Conservation (phyloP, 192 early-diverging fungal genomes). For the Thoreauomyces humboldtii region DNA sequence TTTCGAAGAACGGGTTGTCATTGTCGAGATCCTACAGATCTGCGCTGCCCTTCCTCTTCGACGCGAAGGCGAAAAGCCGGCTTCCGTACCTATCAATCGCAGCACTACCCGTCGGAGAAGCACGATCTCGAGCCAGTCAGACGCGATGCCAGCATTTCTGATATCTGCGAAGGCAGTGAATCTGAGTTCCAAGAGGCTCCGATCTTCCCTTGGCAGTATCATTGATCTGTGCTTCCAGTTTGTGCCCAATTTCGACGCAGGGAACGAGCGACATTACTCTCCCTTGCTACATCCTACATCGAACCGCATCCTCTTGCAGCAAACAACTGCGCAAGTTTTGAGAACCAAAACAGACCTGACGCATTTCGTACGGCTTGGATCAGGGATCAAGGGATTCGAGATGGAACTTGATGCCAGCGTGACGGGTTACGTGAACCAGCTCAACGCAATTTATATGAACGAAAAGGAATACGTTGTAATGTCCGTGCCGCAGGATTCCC, state of each 20-base stretch:
- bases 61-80: background rate
- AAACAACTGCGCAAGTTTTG: constrained; percentile 39
- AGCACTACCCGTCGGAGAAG: background rate
- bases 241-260: constrained; percentile 44
- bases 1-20: constrained; percentile 51
- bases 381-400: constrained; percentile 68
- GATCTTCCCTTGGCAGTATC: constrained; percentile 53
- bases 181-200: constrained; percentile 60
- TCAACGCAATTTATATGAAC: constrained; percentile 60
- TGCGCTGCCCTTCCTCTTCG: constrained; percentile 64
- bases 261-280: constrained; percentile 27
- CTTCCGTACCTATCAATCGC: background rate
- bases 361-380: constrained; percentile 48
- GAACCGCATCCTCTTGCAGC: constrained; percentile 36
- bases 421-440: constrained; percentile 61
- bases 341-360: constrained; percentile 19
- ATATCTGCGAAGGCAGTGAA: constrained; percentile 56
- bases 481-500: background rate
- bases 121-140: constrained; percentile 7
- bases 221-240: constrained; percentile 66
- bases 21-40: constrained; percentile 53
- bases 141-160: constrained; percentile 53
- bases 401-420: constrained; percentile 68
- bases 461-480: constrained; percentile 54
- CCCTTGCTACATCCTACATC: constrained; percentile 21